Percentiles rank a stretch among this genome's conserved stretches.
These are phyloP conservation scores for Calonectria crousiana DNA, from an alignment of 2,329 filamentous ascomycete genomes.

Conservation along the genomic window DNA sequence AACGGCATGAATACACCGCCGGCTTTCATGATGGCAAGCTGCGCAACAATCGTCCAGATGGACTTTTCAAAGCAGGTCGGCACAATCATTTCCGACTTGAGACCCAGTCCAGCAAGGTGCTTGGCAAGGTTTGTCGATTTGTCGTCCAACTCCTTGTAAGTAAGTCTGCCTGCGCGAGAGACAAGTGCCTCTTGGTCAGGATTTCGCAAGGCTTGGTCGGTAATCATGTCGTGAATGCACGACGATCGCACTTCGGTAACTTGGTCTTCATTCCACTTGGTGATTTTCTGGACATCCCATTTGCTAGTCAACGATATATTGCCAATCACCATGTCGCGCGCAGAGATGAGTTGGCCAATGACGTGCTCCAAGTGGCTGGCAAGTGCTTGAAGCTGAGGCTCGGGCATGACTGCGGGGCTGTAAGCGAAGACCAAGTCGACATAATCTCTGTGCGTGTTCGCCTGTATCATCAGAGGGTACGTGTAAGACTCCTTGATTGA, in stretches of 20 bases:
- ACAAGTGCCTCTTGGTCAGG: not conserved
- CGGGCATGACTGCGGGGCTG: not conserved
- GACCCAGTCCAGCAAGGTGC: not conserved
- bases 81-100: not conserved
- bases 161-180: not conserved
- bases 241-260: not conserved
- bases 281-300: not conserved
- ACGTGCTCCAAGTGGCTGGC: not conserved
- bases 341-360: not conserved
- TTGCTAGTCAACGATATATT: not conserved
- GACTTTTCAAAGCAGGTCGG: conserved; percentile 16
- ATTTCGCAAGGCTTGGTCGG: not conserved
- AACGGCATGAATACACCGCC: conserved; percentile 5
- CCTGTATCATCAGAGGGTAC: not conserved
- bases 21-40: conserved; percentile 11
- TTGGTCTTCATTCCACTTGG: conserved; percentile 1
- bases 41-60: conserved; percentile 5
- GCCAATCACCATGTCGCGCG: not conserved
- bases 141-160: not conserved
- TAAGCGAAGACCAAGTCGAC: not conserved
- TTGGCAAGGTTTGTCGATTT: conserved; percentile 2
- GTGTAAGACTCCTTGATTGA: not conserved
- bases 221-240: not conserved
- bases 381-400: not conserved
- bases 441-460: not conserved